phyloP scores from a whole-genome alignment of 331 rosid genomes.

The Cydonia oblonga region DNA sequence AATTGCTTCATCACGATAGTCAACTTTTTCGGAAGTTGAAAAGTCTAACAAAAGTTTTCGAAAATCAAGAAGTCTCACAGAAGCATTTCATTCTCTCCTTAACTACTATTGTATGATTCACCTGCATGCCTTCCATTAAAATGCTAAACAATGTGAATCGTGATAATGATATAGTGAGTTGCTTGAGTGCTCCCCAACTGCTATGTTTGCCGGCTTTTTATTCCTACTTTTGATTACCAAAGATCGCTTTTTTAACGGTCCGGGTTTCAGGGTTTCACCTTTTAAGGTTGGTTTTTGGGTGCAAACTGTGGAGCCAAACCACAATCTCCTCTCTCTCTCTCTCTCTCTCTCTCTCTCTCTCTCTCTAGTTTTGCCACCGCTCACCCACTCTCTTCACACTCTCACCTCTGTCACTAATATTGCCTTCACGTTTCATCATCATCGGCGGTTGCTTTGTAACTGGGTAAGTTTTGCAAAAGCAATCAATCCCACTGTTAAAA shows the following conservation, averaged over 20 bases:
- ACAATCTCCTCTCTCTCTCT: background rate
- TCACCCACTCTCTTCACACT: background rate
- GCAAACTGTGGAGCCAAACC: background rate
- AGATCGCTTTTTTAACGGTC: slow-evolving; percentile 18
- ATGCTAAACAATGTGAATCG: background rate
- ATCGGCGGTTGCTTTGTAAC: slow-evolving; percentile 1
- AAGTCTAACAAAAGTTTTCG: no score
- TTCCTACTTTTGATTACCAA: background rate
- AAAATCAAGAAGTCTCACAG: accelerated
- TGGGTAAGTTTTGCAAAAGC: background rate
- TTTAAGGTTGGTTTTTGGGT: slow-evolving; percentile 10
- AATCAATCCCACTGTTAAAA: background rate
- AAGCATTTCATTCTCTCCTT: accelerated
- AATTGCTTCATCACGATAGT: accelerated
- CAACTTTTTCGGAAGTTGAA: no score
- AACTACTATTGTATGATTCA: no score
- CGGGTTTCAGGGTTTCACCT: slow-evolving; percentile 17
- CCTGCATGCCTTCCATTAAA: no score
- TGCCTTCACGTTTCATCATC: slow-evolving; percentile 24
- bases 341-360: slow-evolving; percentile 13
- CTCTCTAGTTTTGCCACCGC: background rate
- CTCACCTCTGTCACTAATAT: slow-evolving; percentile 12
- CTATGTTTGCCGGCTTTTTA: background rate
- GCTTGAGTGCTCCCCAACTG: background rate
- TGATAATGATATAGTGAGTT: background rate